These are phyloP conservation scores for Pyrenophora seminiperda DNA, from an alignment of 2,329 filamentous ascomycete species.

Conservation along the genomic window DNA sequence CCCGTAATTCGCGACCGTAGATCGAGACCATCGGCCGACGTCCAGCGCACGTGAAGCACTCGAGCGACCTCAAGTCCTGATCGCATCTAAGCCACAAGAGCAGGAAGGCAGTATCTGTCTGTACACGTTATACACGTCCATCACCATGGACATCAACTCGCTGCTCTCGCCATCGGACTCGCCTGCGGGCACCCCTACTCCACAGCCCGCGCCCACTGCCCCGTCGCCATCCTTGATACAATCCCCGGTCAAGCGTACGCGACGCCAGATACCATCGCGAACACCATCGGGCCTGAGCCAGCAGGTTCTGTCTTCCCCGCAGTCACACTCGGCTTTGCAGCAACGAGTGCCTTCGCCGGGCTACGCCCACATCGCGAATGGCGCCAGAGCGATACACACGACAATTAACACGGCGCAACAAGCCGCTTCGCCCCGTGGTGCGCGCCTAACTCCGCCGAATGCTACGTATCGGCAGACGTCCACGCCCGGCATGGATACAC, in stretches of 20 bases:
- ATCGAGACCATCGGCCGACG: slow-evolving; percentile 6
- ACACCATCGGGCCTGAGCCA: slow-evolving; percentile 54
- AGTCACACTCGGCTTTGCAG: slow-evolving; percentile 45
- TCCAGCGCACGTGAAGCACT: slow-evolving; percentile 8
- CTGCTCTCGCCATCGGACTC: slow-evolving; percentile 56
- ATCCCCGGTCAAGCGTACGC: slow-evolving; percentile 41
- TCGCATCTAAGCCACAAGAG: slow-evolving; percentile 4
- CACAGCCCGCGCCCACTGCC: slow-evolving; percentile 32
- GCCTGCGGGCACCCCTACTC: slow-evolving; percentile 45
- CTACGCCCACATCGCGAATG: slow-evolving; percentile 36
- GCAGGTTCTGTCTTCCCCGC: slow-evolving; percentile 44
- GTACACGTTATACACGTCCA: background rate
- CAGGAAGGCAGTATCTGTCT: background rate
- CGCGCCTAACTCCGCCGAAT: slow-evolving; percentile 43
- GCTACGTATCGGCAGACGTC: slow-evolving; percentile 49
- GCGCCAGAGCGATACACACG: slow-evolving; percentile 38
- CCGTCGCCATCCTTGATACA: slow-evolving; percentile 34
- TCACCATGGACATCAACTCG: slow-evolving; percentile 56
- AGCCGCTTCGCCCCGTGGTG: slow-evolving; percentile 38
- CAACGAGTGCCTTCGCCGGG: slow-evolving; percentile 39
- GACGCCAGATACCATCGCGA: slow-evolving; percentile 45
- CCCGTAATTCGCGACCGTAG: slow-evolving; percentile 22
- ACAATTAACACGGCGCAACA: slow-evolving; percentile 41
- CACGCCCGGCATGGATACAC: slow-evolving; percentile 55
- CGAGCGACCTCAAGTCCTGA: background rate